Percentiles rank a stretch among this genome's conserved stretches.
Evolutionary conservation across 805 yeast species (phyloP).

Genomic region (Pichia rugopelliculosa): DNA sequence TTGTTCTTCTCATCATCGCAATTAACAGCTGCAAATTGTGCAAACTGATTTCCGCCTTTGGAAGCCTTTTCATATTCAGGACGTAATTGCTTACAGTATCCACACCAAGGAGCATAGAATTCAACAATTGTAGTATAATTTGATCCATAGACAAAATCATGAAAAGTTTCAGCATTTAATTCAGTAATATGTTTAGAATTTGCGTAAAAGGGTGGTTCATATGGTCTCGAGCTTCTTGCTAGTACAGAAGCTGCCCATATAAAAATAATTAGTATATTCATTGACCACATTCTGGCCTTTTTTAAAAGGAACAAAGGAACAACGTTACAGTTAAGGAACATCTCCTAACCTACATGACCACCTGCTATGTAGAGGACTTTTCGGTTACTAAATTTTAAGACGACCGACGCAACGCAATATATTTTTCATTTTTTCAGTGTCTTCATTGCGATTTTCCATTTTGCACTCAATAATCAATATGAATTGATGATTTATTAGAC

Average conservation of each 20-base stretch:
- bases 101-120: conserved; percentile 98
- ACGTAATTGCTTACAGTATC: conserved; percentile 73
- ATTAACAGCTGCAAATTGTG: conserved; percentile 74
- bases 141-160: conserved; percentile 55
- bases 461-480: background rate
- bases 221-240: background rate
- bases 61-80: conserved; percentile 62
- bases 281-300: background rate
- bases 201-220: conserved; percentile 16
- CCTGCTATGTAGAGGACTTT: background rate
- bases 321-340: no score
- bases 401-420: no score
- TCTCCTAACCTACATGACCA: no score
- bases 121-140: conserved; percentile 79
- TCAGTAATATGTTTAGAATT: conserved; percentile 22
- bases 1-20: conserved; percentile 70
- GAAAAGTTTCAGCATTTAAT: conserved; percentile 39
- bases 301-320: background rate
- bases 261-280: background rate
- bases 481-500: no score
- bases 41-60: conserved; percentile 44
- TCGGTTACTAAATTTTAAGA: background rate
- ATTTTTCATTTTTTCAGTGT: no score
- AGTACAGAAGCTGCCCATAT: background rate
- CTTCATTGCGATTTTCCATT: no score